Conservation (phyloP, 2,329 filamentous ascomycete genomes). For the Xylaria sp. region DNA sequence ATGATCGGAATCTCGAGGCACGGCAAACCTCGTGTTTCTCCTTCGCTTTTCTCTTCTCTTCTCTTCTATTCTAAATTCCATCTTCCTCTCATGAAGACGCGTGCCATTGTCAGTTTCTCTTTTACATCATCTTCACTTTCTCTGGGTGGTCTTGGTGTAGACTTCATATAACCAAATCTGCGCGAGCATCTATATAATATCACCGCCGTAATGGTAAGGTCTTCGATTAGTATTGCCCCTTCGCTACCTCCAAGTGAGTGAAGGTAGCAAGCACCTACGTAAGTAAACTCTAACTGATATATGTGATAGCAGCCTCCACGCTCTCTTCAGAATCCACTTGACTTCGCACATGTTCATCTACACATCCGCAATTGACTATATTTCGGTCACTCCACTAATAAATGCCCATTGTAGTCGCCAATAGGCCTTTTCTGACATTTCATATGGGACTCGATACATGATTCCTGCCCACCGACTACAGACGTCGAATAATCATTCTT, state of each 20-base stretch:
- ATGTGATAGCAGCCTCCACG: background rate
- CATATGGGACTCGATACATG: too few species aligned
- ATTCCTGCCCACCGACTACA: background rate
- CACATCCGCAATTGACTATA: background rate
- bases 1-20: too few species aligned
- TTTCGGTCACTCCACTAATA: background rate
- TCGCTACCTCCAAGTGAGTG: background rate
- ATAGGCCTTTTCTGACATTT: background rate
- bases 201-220: background rate
- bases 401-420: background rate
- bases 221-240: background rate
- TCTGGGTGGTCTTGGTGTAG: too few species aligned
- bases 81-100: too few species aligned
- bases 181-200: background rate
- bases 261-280: slow-evolving; percentile 1
- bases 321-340: background rate
- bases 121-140: background rate
- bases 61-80: too few species aligned
- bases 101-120: background rate
- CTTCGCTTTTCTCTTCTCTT: too few species aligned
- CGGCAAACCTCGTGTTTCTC: too few species aligned
- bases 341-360: background rate
- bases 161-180: background rate
- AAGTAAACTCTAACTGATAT: background rate
- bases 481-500: background rate